Conservation (phyloP, 2,329 filamentous ascomycete species). For the Phyllosticta paracitricarpa region DNA sequence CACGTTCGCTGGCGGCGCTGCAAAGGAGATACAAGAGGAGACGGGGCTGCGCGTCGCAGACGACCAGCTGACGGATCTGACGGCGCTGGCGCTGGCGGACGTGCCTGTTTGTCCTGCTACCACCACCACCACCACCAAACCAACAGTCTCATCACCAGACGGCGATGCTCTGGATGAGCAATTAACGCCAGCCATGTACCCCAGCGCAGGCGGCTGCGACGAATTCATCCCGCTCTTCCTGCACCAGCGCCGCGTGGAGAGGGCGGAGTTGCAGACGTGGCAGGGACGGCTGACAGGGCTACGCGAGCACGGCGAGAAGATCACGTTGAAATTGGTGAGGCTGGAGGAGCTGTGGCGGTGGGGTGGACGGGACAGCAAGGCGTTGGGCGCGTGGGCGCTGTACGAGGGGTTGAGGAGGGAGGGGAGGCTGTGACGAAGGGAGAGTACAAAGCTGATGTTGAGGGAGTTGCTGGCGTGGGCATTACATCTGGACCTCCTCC, state of each 20-base stretch:
- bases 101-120: background rate
- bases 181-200: slow-evolving; percentile 43
- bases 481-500: too few relatives aligned
- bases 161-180: slow-evolving; percentile 15
- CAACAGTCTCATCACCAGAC: too few relatives aligned
- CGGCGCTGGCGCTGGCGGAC: slow-evolving; percentile 34
- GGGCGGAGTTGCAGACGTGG: slow-evolving; percentile 27
- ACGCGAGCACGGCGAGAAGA: slow-evolving; percentile 47
- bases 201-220: slow-evolving; percentile 46
- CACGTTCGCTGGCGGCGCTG: slow-evolving; percentile 45
- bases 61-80: slow-evolving; percentile 45
- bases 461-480: too few relatives aligned
- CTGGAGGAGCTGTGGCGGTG: slow-evolving; percentile 45
- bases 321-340: slow-evolving; percentile 46
- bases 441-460: too few relatives aligned
- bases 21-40: slow-evolving; percentile 49
- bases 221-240: slow-evolving; percentile 50
- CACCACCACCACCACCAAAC: background rate
- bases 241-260: slow-evolving; percentile 42
- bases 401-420: slow-evolving; percentile 44
- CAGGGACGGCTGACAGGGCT: slow-evolving; percentile 46
- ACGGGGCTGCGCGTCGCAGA: slow-evolving; percentile 42
- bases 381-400: slow-evolving; percentile 44
- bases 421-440: slow-evolving; percentile 24
- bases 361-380: slow-evolving; percentile 46